Evolutionary conservation across 129 eudicot species (phyloP).

Genomic region (Pseudognaphalium luteoalbum): DNA sequence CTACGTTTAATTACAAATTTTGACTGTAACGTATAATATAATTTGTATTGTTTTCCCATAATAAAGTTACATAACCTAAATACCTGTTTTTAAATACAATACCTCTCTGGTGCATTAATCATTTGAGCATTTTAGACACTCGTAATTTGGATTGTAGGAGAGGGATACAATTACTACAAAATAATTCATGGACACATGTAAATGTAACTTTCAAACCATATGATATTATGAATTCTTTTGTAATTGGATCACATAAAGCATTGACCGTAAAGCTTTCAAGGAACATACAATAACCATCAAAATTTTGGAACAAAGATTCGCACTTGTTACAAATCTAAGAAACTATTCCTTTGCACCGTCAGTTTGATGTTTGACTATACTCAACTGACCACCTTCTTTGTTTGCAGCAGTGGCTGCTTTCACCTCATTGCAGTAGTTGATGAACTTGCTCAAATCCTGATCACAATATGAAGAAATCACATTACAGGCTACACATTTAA

Average conservation of each 20-base stretch:
- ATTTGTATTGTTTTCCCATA: no score
- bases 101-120: no score
- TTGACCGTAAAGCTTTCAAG: not conserved
- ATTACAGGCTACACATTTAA: not conserved
- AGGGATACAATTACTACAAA: no score
- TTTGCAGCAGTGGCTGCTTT: slow-evolving; percentile 90
- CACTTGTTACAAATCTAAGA: not conserved
- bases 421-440: slow-evolving; percentile 74
- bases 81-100: no score
- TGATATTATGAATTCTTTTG: no score
- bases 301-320: not conserved
- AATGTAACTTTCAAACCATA: no score
- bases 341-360: slow-evolving; percentile 51
- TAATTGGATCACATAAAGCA: not conserved
- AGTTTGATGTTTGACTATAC: slow-evolving; percentile 61
- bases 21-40: no score
- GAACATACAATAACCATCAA: not conserved
- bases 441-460: slow-evolving; percentile 83
- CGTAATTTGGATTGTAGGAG: no score
- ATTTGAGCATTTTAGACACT: no score
- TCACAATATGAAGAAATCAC: slow-evolving; percentile 9
- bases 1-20: no score
- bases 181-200: no score
- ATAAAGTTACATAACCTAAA: no score
- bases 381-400: slow-evolving; percentile 85